Conservation (phyloP, 2,329 filamentous ascomycete genomes). For the Parascedosporium putredinis region DNA sequence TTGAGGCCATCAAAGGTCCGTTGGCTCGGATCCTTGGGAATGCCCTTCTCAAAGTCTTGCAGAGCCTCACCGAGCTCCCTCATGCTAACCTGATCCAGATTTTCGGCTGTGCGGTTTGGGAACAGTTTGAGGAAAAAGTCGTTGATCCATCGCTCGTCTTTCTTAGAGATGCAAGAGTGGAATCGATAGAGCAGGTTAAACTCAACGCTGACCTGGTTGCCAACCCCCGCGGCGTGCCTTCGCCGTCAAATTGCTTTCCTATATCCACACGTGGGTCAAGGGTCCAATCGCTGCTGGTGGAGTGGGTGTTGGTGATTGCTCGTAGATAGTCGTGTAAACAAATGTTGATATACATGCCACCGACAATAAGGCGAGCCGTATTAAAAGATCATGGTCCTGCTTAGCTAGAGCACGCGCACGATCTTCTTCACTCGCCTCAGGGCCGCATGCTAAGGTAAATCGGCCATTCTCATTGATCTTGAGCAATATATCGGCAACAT, state of each 20-base stretch:
- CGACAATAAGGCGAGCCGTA: constrained; percentile 40
- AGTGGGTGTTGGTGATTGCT: constrained; percentile 50
- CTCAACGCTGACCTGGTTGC: constrained; percentile 58
- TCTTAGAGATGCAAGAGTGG: constrained; percentile 49
- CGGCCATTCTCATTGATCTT: constrained; percentile 57
- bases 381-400: constrained; percentile 43
- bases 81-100: constrained; percentile 23
- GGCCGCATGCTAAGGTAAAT: constrained; percentile 35
- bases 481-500: constrained; percentile 50
- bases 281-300: constrained; percentile 48
- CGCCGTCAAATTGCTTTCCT: constrained; percentile 31
- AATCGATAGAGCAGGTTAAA: constrained; percentile 60
- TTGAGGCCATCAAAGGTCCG: constrained; percentile 39
- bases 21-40: constrained; percentile 31
- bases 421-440: constrained; percentile 17
- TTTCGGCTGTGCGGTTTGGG: constrained; percentile 16
- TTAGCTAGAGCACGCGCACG: constrained; percentile 26
- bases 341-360: constrained; percentile 47
- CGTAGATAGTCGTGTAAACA: constrained; percentile 49
- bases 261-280: constrained; percentile 54
- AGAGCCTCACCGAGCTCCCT: constrained; percentile 28
- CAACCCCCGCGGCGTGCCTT: constrained; percentile 44
- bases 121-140: constrained; percentile 39
- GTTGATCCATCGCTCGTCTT: constrained; percentile 53
- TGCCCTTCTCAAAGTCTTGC: constrained; percentile 25